phyloP scores from a whole-genome alignment of 2,329 filamentous ascomycete species.

The Calonectria fujianensis region DNA sequence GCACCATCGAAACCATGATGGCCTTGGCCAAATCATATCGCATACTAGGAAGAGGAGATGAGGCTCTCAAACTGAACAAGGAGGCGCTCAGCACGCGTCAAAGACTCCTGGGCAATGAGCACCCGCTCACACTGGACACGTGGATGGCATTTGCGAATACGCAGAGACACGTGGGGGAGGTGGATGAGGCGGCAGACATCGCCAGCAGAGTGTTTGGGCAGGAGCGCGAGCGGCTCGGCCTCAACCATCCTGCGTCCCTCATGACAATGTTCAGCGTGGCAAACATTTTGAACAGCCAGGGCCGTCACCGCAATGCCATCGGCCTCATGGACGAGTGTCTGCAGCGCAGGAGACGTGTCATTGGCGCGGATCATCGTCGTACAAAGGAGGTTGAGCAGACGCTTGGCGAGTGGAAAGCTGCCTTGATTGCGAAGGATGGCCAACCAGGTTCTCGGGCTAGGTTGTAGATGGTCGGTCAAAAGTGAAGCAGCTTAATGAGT shows the following conservation, averaged over 20 bases:
- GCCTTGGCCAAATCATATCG: not conserved
- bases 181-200: not conserved
- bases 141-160: constrained; percentile 3
- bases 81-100: not conserved
- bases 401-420: not conserved
- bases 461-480: not conserved
- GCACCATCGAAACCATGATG: constrained; percentile 1
- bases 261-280: constrained; percentile 5
- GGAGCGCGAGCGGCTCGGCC: not conserved
- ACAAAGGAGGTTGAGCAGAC: not conserved
- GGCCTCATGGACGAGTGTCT: not conserved
- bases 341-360: not conserved
- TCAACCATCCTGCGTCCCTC: not conserved
- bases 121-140: not conserved
- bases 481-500: not conserved
- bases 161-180: not conserved
- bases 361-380: not conserved
- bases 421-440: not conserved
- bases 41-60: not conserved
- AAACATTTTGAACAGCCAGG: not conserved
- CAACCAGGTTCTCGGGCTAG: not conserved
- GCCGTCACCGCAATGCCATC: constrained; percentile 16
- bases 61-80: not conserved
- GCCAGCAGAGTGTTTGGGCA: not conserved
- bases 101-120: not conserved